Conservation (phyloP, 2,329 filamentous ascomycete species). For the Fusarium newnesense region DNA sequence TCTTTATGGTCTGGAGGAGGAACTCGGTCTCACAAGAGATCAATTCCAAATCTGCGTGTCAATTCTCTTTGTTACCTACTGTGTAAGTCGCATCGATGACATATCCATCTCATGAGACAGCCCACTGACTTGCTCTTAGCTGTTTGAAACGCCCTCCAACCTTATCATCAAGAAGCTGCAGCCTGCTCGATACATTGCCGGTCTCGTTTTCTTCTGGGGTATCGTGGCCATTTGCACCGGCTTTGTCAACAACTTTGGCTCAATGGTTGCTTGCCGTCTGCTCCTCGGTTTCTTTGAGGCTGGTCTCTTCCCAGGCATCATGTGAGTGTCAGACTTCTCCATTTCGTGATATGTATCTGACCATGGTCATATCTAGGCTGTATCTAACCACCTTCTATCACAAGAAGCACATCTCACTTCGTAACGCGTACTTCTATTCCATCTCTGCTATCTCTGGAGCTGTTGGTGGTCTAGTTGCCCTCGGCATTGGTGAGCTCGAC, state of each 20-base stretch:
- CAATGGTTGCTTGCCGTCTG: constrained; percentile 56
- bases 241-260: constrained; percentile 57
- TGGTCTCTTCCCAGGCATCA: constrained; percentile 61
- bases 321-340: constrained; percentile 26
- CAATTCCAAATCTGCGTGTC: constrained; percentile 68
- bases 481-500: constrained; percentile 59
- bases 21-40: constrained; percentile 63
- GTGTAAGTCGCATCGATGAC: constrained; percentile 47
- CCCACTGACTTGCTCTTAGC: constrained; percentile 18
- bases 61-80: constrained; percentile 51
- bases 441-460: constrained; percentile 70
- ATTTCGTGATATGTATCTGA: not conserved
- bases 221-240: constrained; percentile 55
- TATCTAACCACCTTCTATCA: constrained; percentile 72
- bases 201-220: constrained; percentile 58
- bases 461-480: constrained; percentile 72
- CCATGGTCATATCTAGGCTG: constrained; percentile 38
- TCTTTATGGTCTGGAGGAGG: constrained; percentile 59
- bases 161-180: constrained; percentile 51
- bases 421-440: constrained; percentile 71
- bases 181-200: constrained; percentile 60
- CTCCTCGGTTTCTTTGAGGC: constrained; percentile 54
- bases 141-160: constrained; percentile 55
- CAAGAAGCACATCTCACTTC: constrained; percentile 68
- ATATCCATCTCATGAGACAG: fast-evolving